Evolutionary conservation across 1,284 basidiomycete genomes (phyloP).

Genomic region (Boletus sp.): DNA sequence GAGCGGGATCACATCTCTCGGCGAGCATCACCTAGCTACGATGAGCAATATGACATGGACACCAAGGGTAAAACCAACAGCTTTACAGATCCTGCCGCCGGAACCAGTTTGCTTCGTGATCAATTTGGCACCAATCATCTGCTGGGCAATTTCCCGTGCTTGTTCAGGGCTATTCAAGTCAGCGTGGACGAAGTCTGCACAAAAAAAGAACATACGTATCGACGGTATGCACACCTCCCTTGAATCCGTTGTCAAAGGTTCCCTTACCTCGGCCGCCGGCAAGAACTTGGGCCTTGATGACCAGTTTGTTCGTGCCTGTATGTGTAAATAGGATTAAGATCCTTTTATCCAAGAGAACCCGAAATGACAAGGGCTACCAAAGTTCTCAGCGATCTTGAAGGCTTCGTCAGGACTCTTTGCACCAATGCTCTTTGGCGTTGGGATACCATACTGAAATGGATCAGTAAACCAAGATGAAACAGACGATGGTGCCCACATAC

Average conservation of each 20-base stretch:
- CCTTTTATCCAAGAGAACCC: not conserved
- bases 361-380: constrained; percentile 50
- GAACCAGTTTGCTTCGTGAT: constrained; percentile 99
- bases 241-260: constrained; percentile 92
- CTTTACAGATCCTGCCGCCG: constrained; percentile 89
- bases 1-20: constrained; percentile 87
- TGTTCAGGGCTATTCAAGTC: constrained; percentile 67
- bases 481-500: constrained; percentile 42
- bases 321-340: not conserved
- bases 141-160: constrained; percentile 80
- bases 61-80: constrained; percentile 50
- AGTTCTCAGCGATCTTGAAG: constrained; percentile 82
- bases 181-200: not conserved
- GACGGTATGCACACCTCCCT: constrained; percentile 97
- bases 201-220: constrained; percentile 58
- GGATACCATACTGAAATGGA: constrained; percentile 79
- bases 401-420: constrained; percentile 92
- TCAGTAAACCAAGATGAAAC: constrained; percentile 4
- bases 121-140: constrained; percentile 95
- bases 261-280: constrained; percentile 99
- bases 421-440: constrained; percentile 89
- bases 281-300: constrained; percentile 98
- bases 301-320: constrained; percentile 67
- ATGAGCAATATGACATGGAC: constrained; percentile 18
- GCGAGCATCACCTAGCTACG: constrained; percentile 87